Evolutionary conservation across 305 asterid species (phyloP).

Genomic region (Solanum hybrid): DNA sequence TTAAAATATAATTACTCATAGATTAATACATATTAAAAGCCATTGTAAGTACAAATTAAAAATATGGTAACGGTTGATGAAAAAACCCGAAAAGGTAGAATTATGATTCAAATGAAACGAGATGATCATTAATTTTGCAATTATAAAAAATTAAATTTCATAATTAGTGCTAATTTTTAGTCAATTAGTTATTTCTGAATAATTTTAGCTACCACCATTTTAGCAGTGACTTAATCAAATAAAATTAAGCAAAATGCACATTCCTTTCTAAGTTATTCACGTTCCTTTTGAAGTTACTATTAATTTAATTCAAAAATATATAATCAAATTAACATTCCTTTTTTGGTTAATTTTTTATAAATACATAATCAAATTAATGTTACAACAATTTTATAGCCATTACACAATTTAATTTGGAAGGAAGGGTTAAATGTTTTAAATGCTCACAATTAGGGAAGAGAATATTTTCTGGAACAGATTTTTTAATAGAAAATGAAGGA

Average conservation of each 20-base stretch:
- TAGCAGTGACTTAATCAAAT: background rate
- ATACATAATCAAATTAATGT: background rate
- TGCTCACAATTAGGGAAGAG: background rate
- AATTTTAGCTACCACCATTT: no score
- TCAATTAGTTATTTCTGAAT: no score
- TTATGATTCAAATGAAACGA: no score
- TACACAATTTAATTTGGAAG: background rate
- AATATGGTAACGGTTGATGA: background rate
- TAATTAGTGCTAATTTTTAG: background rate
- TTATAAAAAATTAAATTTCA: no score
- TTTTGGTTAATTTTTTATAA: background rate
- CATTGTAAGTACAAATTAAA: background rate
- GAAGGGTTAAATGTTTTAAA: background rate
- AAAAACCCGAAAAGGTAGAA: background rate
- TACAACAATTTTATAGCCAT: background rate
- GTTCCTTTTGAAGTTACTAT: background rate
- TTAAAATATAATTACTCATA: background rate
- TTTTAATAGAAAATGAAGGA: background rate
- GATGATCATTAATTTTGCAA: no score
- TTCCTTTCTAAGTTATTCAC: no score
- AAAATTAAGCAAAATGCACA: background rate
- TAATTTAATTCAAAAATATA: no score
- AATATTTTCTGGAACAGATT: no score
- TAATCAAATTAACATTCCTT: background rate
- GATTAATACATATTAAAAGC: background rate